Percentiles rank a stretch among this genome's conserved stretches.
These are phyloP conservation scores for Echium plantagineum DNA, from an alignment of 257 asterid species.

Conservation along the genomic window DNA sequence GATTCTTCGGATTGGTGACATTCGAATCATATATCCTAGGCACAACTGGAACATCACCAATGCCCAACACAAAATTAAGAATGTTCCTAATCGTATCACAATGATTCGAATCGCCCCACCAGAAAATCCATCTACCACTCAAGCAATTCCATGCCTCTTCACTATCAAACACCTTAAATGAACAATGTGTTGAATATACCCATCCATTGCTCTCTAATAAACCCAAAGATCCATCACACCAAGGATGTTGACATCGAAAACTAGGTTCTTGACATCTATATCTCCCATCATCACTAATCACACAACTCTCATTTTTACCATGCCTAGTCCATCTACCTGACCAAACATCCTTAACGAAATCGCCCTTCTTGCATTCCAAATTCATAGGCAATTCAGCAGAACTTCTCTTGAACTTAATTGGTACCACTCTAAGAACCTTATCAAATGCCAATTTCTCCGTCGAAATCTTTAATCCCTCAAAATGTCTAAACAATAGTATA, in stretches of 20 bases:
- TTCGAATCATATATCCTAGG: slow-evolving; percentile 60
- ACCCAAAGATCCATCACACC: slow-evolving; percentile 76
- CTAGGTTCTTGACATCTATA: slow-evolving; percentile 61
- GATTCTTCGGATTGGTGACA: slow-evolving; percentile 64
- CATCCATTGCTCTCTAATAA: slow-evolving; percentile 82
- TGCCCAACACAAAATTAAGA: slow-evolving; percentile 47
- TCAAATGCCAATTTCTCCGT: slow-evolving; percentile 51
- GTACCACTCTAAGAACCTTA: slow-evolving; percentile 43
- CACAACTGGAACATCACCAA: slow-evolving; percentile 27
- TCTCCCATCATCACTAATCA: slow-evolving; percentile 53
- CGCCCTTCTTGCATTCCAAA: slow-evolving; percentile 38
- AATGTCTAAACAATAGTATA: slow-evolving; percentile 51
- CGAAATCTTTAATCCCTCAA: slow-evolving; percentile 56
- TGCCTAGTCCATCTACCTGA: slow-evolving; percentile 89
- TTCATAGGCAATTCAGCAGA: slow-evolving; percentile 27
- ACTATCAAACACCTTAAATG: slow-evolving; percentile 42
- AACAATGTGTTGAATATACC: slow-evolving; percentile 86
- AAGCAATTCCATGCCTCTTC: slow-evolving; percentile 61
- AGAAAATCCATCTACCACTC: slow-evolving; percentile 67
- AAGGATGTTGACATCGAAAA: slow-evolving; percentile 56
- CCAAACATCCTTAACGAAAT: slow-evolving; percentile 55
- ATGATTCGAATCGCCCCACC: slow-evolving; percentile 99
- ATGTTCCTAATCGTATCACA: slow-evolving; percentile 77
- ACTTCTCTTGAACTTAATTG: slow-evolving; percentile 36
- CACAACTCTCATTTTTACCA: slow-evolving; percentile 51